Evolutionary conservation across 805 yeast species (phyloP).

Genomic region (Peterozyma toletana): DNA sequence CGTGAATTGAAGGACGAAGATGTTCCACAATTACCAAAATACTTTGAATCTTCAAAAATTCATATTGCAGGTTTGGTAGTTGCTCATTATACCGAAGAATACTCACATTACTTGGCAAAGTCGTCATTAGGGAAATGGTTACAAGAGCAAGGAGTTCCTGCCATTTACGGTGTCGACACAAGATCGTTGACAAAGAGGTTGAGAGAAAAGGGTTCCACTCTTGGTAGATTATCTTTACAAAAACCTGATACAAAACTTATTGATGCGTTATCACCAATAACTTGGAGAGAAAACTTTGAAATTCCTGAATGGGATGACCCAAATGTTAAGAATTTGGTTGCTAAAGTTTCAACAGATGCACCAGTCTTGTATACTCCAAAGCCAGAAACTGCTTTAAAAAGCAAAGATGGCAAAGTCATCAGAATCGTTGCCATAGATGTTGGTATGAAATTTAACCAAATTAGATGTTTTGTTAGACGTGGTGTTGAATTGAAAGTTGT

Average conservation of each 20-base stretch:
- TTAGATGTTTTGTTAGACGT: conserved; percentile 91
- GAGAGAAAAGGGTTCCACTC: conserved; percentile 87
- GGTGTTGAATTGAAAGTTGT: conserved; percentile 96
- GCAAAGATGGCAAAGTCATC: conserved; percentile 69
- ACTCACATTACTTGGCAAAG: conserved; percentile 87
- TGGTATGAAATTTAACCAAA: conserved; percentile 97
- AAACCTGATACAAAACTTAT: conserved; percentile 25
- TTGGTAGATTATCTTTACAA: conserved; percentile 79
- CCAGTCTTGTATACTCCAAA: conserved; percentile 74
- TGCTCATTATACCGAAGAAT: conserved; percentile 94
- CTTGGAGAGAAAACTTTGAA: conserved; percentile 61
- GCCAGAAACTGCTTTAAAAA: conserved; percentile 38
- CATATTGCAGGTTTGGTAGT: conserved; percentile 97
- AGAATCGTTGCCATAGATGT: conserved; percentile 91
- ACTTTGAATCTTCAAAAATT: conserved; percentile 87
- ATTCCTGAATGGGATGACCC: conserved; percentile 92
- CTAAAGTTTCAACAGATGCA: conserved; percentile 73
- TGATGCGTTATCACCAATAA: conserved; percentile 23
- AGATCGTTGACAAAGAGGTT: conserved; percentile 89
- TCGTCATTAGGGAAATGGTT: conserved; percentile 94
- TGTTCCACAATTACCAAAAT: conserved; percentile 72
- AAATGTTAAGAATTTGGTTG: conserved; percentile 84
- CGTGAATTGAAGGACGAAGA: conserved; percentile 68
- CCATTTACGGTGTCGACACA: conserved; percentile 96
- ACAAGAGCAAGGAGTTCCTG: conserved; percentile 86